Evolutionary conservation across 257 asterid species (phyloP).

Genomic region (Scutellaria galericulata): DNA sequence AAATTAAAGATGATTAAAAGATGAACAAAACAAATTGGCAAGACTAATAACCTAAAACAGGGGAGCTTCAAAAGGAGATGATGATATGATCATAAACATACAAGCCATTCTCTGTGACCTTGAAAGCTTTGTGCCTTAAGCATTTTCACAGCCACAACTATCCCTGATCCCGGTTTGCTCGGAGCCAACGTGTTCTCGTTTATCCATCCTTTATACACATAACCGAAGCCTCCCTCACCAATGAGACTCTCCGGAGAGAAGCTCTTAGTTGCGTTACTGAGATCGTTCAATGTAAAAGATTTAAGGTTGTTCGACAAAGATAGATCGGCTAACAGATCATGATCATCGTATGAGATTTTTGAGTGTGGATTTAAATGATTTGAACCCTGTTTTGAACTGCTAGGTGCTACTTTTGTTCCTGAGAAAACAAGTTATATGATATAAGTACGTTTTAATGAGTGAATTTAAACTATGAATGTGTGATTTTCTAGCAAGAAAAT

Average conservation of each 20-base stretch:
- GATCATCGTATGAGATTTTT: background rate
- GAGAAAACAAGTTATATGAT: background rate
- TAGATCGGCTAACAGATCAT: background rate
- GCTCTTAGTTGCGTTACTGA: slow-evolving; percentile 64
- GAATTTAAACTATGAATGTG: no score
- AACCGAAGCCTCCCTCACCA: slow-evolving; percentile 87
- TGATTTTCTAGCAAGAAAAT: no score
- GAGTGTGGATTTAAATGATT: slow-evolving; percentile 12
- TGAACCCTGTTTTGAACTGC: slow-evolving; percentile 38
- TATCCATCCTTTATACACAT: slow-evolving; percentile 82
- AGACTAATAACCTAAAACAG: background rate
- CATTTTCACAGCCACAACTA: slow-evolving; percentile 74
- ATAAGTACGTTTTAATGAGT: background rate
- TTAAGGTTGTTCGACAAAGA: slow-evolving; percentile 54
- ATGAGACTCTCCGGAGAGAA: slow-evolving; percentile 67
- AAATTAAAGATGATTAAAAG: background rate
- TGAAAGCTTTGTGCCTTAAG: slow-evolving; percentile 65
- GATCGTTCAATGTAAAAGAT: slow-evolving; percentile 64
- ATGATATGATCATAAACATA: slow-evolving; percentile 34
- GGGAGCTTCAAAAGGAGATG: no score
- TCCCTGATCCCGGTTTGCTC: slow-evolving; percentile 65
- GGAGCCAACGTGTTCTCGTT: slow-evolving; percentile 57
- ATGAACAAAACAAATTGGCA: background rate
- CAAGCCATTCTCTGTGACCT: slow-evolving; percentile 90
- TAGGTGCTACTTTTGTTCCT: slow-evolving; percentile 49